Percentiles rank a stretch among this genome's conserved stretches.
Conservation (phyloP, 2,329 filamentous ascomycete species). For the Stagonosporopsis chrysanthemi region DNA sequence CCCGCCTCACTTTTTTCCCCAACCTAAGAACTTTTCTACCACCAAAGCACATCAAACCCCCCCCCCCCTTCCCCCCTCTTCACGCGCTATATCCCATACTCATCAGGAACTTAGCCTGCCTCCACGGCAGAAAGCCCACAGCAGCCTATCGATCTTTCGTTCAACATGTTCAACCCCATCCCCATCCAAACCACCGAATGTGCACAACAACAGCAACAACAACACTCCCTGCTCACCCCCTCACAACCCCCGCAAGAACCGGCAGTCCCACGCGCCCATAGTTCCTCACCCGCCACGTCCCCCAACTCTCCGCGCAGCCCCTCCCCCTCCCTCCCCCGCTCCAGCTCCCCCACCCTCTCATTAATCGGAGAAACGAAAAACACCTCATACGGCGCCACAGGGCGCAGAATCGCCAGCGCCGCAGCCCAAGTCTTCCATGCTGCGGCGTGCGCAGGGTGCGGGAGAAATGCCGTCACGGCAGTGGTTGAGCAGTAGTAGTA, state of each 20-base stretch:
- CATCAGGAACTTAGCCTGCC: no score
- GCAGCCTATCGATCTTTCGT: no score
- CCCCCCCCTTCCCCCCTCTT: no score
- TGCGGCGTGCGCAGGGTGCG: neutral
- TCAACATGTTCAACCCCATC: no score
- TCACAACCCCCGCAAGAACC: constrained; percentile 3
- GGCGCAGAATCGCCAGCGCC: neutral
- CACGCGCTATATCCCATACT: no score
- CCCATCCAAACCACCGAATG: no score
- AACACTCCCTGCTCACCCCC: neutral
- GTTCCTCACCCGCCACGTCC: constrained; percentile 9
- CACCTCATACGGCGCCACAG: constrained; percentile 17
- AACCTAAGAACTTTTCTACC: no score
- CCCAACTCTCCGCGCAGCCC: neutral
- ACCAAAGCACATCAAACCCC: no score
- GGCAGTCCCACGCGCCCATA: constrained; percentile 12
- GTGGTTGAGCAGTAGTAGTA: constrained; percentile 1
- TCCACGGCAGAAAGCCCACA: no score
- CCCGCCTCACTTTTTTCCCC: no score
- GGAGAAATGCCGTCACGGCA: neutral
- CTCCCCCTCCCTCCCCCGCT: neutral
- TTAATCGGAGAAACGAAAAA: constrained; percentile 15
- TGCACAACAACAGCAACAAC: no score
- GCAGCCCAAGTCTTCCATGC: constrained; percentile 7
- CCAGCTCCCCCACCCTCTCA: constrained; percentile 11